Conservation (phyloP, 306 rosid genomes). For the Fragaria iinumae region DNA sequence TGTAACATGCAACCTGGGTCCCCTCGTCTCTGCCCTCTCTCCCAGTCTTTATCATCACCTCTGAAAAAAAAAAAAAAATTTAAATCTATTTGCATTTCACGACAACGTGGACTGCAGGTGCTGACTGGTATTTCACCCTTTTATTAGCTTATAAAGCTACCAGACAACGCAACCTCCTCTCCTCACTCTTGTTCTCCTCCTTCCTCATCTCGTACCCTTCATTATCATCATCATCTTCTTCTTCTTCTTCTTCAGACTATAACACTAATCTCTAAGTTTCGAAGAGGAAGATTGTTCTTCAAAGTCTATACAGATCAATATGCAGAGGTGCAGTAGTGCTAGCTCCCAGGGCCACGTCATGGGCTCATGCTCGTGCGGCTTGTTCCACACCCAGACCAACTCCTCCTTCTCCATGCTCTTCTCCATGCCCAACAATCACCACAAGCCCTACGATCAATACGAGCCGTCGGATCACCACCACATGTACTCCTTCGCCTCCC, state of each 20-base stretch:
- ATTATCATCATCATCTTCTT: neutral
- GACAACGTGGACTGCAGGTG: constrained; percentile 83
- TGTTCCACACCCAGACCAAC: constrained; percentile 49
- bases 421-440: constrained; percentile 42
- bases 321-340: constrained; percentile 58
- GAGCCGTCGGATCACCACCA: constrained; percentile 20
- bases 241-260: neutral
- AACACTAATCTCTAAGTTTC: neutral
- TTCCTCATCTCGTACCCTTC: neutral
- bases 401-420: constrained; percentile 70
- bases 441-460: constrained; percentile 33
- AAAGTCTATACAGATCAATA: neutral
- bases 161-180: constrained; percentile 41
- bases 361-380: constrained; percentile 65
- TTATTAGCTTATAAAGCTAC: constrained; percentile 55
- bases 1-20: constrained; percentile 42
- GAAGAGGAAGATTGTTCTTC: neutral
- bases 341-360: constrained; percentile 55
- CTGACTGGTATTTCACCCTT: constrained; percentile 78
- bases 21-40: constrained; percentile 7
- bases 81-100: constrained; percentile 49
- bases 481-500: constrained; percentile 36
- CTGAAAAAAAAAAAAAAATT: neutral
- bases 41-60: neutral
- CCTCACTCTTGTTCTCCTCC: constrained; percentile 21